Evolutionary conservation across 768 basidiomycete species (phyloP).

Genomic region (Tylopilus plumbeoviolaceoides): DNA sequence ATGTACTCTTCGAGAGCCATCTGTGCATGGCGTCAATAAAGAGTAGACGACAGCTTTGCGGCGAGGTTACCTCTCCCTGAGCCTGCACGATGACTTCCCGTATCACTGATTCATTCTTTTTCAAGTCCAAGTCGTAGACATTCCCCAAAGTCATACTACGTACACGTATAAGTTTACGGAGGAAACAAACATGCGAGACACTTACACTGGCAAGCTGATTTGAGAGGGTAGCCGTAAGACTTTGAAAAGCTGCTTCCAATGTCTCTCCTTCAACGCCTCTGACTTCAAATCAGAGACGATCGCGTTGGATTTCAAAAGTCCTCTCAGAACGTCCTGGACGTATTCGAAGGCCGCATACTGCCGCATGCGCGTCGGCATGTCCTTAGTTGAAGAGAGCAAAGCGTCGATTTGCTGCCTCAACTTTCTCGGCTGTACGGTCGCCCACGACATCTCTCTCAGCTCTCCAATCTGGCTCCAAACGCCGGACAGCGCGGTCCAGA

Average conservation of each 20-base stretch:
- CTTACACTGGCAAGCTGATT: constrained; percentile 72
- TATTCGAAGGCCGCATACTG: constrained; percentile 99
- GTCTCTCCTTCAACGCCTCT: constrained; percentile 94
- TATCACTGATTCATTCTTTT: constrained; percentile 85
- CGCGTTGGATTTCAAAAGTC: constrained; percentile 83
- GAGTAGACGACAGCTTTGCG: background rate
- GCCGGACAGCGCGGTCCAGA: constrained; percentile 97
- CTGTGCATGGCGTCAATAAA: constrained; percentile 38
- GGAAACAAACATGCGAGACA: constrained; percentile 14
- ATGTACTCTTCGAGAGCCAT: constrained; percentile 96
- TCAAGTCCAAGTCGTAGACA: constrained; percentile 95
- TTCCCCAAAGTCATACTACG: constrained; percentile 89
- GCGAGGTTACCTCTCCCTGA: constrained; percentile 77
- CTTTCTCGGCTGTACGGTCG: constrained; percentile 91
- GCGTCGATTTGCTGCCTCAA: constrained; percentile 90
- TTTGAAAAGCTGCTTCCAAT: constrained; percentile 98
- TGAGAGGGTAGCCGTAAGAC: constrained; percentile 69
- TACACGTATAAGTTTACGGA: constrained; percentile 2
- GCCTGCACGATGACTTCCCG: constrained; percentile 96
- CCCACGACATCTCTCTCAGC: constrained; percentile 84
- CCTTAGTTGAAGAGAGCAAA: constrained; percentile 90
- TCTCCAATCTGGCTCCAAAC: constrained; percentile 94
- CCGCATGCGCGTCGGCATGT: constrained; percentile 98
- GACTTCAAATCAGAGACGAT: constrained; percentile 94
- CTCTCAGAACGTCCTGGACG: constrained; percentile 86